These are phyloP conservation scores for Fagopyrum esculentum DNA, from an alignment of 148 eudicot genomes.

Conservation along the genomic window DNA sequence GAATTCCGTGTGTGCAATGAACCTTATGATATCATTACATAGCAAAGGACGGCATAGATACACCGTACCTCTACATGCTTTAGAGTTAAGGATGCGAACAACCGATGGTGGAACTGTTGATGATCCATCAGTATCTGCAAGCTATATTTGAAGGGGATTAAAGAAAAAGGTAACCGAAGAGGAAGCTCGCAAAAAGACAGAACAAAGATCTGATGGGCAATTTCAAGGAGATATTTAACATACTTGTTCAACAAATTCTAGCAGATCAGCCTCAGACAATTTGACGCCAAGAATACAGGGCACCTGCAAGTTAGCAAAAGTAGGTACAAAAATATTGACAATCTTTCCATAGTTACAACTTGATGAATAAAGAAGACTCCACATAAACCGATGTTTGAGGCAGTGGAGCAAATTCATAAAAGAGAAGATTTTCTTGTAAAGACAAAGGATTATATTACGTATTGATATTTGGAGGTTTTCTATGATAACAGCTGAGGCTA, in stretches of 20 bases:
- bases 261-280: constrained; percentile 73
- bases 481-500: neutral
- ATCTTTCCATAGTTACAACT: neutral
- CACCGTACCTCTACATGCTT: constrained; percentile 86
- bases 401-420: neutral
- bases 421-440: neutral
- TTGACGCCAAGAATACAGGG: constrained; percentile 87
- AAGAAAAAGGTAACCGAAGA: constrained; percentile 11
- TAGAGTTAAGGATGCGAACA: constrained; percentile 64
- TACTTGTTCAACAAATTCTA: constrained; percentile 90
- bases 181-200: neutral
- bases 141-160: constrained; percentile 34
- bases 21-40: neutral
- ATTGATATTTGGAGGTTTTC: neutral
- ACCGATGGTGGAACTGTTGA: constrained; percentile 85
- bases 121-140: constrained; percentile 96
- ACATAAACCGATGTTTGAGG: neutral
- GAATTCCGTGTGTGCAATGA: neutral
- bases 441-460: neutral
- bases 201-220: neutral
- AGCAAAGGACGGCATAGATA: neutral
- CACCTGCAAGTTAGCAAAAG: constrained; percentile 43
- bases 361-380: neutral
- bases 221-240: constrained; percentile 10
- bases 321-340: neutral